Percentiles rank a stretch among this genome's conserved stretches.
Conservation (phyloP, 2,329 filamentous ascomycete genomes). For the Pestalotiopsis sp. region DNA sequence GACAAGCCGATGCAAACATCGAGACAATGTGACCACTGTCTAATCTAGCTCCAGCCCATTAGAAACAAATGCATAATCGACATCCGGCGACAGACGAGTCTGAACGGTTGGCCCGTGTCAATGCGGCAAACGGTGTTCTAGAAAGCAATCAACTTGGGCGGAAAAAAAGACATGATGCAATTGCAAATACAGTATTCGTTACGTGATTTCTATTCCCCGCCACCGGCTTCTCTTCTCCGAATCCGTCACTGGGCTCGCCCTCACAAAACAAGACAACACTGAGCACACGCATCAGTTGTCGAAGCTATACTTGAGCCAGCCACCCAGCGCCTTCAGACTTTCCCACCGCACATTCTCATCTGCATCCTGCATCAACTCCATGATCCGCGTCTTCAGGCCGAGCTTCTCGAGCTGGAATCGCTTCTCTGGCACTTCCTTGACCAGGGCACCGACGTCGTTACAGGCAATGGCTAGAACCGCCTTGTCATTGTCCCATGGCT, state of each 20-base stretch:
- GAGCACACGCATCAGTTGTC: constrained; percentile 33
- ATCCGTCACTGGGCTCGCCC: background rate
- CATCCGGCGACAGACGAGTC: too few species aligned
- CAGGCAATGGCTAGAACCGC: constrained; percentile 90
- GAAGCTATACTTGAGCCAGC: constrained; percentile 66
- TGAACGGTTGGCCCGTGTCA: too few species aligned
- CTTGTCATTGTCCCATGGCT: constrained; percentile 76
- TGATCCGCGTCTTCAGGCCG: constrained; percentile 81
- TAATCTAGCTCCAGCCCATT: too few species aligned
- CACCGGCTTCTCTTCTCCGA: background rate
- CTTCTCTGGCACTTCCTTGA: constrained; percentile 87
- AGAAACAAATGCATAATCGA: too few species aligned
- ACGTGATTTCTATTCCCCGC: background rate
- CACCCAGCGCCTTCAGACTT: constrained; percentile 77
- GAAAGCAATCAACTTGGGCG: background rate
- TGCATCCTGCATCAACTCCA: constrained; percentile 89
- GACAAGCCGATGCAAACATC: too few species aligned
- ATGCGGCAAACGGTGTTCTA: background rate
- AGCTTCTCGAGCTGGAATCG: constrained; percentile 77
- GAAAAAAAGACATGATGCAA: constrained; percentile 3
- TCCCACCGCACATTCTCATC: constrained; percentile 93
- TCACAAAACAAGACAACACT: background rate
- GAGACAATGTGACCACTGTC: too few species aligned
- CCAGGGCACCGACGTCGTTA: constrained; percentile 86
- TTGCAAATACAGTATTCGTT: background rate